Evolutionary conservation across 352 stramenopile species (phyloP), one percentile per base, ranked within the genome.

Genomic region (Globisporangium recalcitrans): DNA sequence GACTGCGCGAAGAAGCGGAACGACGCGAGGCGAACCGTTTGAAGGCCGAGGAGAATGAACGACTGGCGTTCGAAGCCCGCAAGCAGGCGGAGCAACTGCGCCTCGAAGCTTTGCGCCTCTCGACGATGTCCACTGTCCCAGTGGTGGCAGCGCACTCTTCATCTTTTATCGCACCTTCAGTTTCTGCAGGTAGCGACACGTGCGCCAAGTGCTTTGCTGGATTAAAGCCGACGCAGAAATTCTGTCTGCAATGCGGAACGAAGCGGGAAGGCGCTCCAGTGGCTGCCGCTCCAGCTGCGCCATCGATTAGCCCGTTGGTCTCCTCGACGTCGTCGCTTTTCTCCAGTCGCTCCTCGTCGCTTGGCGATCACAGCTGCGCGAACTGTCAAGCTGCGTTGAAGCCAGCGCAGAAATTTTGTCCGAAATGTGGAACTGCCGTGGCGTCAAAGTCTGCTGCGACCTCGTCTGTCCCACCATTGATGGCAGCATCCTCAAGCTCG

Each of bases 331-430:
- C 47, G 0, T 57, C 73, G 63, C n/a, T 67, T 48, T 19, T 69
- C 60, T 46, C 72, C 38, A 31, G 68, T 53, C 38, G 55, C 58
- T 64, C 68, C 1, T 79, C 72, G 3, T 72, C 72, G 21, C 60
- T 73, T n/a, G 59, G 52, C 0, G 52, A 66, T 0, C 61, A 78
- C 52, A 76, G 52, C 44, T 89, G 80, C 48, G 49, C 59, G 24
- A 77, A 64, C 40, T 91, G 82, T 53, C 67, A 74, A 42, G 72
- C 72, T 27, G 68, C 66, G 29, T 68, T 91, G 32, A 87, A 86
- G 57, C 52, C 80, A 9, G 72, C 78, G 32, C 84, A 93, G 52
- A 93, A 93, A 61, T 93, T 93, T 62, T 93, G 84, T 52, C 82
- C 76, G 5, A 84, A 90, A 47, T 93, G 84, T 53, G 84, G 84